Conservation (phyloP, 2,329 filamentous ascomycete species). For the Sclerotinia sclerotiorum region DNA sequence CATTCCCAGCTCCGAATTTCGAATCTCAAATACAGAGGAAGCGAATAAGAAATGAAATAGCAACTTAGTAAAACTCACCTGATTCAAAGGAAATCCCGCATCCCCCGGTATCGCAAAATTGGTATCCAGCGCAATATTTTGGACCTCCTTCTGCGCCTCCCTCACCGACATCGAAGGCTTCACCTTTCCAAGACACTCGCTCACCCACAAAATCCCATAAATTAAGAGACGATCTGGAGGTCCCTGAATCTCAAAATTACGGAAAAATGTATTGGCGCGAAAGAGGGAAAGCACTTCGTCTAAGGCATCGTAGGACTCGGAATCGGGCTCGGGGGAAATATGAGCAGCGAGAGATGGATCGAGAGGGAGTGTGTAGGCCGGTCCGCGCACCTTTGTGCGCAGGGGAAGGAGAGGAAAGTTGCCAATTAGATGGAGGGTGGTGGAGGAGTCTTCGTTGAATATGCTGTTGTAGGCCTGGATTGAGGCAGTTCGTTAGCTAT, state of each 20-base stretch:
- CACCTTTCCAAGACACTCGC: constrained; percentile 86
- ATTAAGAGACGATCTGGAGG: constrained; percentile 91
- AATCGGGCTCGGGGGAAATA: constrained; percentile 71
- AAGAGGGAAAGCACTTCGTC: constrained; percentile 93
- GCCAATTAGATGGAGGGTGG: constrained; percentile 57
- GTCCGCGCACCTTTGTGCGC: constrained; percentile 92
- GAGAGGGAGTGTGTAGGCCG: constrained; percentile 80
- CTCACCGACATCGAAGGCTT: constrained; percentile 67
- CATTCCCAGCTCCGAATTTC: not conserved
- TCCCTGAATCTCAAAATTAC: constrained; percentile 98
- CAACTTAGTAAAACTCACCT: constrained; percentile 50
- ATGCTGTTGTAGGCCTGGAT: constrained; percentile 92
- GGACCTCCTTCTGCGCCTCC: constrained; percentile 70
- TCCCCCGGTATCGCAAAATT: constrained; percentile 96
- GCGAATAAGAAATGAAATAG: not conserved
- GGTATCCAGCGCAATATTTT: constrained; percentile 84
- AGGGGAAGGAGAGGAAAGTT: constrained; percentile 95
- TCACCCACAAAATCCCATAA: constrained; percentile 94
- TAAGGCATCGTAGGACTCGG: constrained; percentile 91
- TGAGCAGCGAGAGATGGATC: constrained; percentile 47
- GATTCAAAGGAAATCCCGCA: constrained; percentile 88
- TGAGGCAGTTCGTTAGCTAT: constrained; percentile 14
- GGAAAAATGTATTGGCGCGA: constrained; percentile 97
- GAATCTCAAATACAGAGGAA: not conserved
- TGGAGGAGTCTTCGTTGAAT: constrained; percentile 79